Evolutionary conservation across 768 basidiomycete genomes (phyloP).

Genomic region (Kwoniella europaea): DNA sequence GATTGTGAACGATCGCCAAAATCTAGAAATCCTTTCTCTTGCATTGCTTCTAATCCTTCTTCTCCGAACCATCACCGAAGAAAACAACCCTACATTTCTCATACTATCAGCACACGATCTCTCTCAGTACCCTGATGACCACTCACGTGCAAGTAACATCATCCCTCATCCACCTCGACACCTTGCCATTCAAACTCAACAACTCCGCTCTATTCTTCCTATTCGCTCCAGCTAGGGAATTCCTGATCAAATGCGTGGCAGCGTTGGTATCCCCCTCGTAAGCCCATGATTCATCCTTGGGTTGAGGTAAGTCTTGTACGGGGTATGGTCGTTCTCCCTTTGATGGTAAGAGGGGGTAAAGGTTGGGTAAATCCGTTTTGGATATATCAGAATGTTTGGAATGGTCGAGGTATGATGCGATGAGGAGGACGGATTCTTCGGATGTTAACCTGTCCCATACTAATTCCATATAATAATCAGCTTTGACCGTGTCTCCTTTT

Average conservation of each 20-base stretch:
- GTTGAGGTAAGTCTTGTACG: constrained; percentile 41
- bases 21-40: background rate
- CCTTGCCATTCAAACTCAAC: constrained; percentile 49
- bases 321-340: constrained; percentile 37
- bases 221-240: constrained; percentile 49
- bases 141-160: constrained; percentile 57
- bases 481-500: background rate
- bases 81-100: background rate
- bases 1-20: background rate
- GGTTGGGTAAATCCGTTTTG: constrained; percentile 36
- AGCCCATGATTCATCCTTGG: constrained; percentile 39
- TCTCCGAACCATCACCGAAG: background rate
- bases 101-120: background rate
- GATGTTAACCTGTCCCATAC: constrained; percentile 58
- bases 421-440: constrained; percentile 53
- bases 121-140: background rate
- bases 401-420: constrained; percentile 50
- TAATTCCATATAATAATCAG: constrained; percentile 11
- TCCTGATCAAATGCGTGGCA: constrained; percentile 57
- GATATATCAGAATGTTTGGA: constrained; percentile 44
- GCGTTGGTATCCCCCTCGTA: constrained; percentile 54
- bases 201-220: constrained; percentile 42
- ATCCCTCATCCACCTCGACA: constrained; percentile 52
- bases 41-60: background rate
- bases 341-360: constrained; percentile 30